Conservation (phyloP, 1,139 yeast genomes). For the Kurtzmaniella quercitrusa region DNA sequence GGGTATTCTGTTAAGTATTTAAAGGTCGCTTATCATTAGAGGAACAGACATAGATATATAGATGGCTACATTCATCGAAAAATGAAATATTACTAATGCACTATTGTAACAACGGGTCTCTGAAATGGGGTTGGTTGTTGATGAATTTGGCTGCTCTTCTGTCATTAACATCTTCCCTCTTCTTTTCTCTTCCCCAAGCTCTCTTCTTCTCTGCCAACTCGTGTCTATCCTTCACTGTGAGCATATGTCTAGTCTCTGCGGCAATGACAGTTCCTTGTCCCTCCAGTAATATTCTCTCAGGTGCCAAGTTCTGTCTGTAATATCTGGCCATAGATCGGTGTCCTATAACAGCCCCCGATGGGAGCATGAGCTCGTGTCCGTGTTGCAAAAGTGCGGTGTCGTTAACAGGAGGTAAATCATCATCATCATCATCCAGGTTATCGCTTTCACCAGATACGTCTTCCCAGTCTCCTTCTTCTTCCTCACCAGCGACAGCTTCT, state of each 20-base stretch:
- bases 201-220: constrained; percentile 64
- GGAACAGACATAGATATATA: background rate
- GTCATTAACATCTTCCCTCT: constrained; percentile 63
- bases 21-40: background rate
- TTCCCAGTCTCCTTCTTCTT: constrained; percentile 43
- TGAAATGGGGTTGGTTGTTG: constrained; percentile 85
- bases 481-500: constrained; percentile 17
- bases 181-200: constrained; percentile 69
- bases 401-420: constrained; percentile 36
- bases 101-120: constrained; percentile 86
- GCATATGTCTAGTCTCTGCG: constrained; percentile 79
- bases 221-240: constrained; percentile 47
- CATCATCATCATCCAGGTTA: constrained; percentile 34
- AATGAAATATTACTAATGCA: background rate
- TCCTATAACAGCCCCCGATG: constrained; percentile 84
- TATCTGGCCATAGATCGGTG: constrained; percentile 86
- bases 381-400: constrained; percentile 39
- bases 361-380: constrained; percentile 78
- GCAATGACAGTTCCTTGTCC: constrained; percentile 95
- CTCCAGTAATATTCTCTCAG: constrained; percentile 68
- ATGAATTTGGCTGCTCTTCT: constrained; percentile 77
- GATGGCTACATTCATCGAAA: constrained; percentile 1
- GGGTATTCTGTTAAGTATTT: constrained; percentile 2
- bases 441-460: constrained; percentile 43
- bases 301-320: constrained; percentile 75